Conservation (phyloP, 495 filamentous ascomycete species). For the Immersiella caudata region DNA sequence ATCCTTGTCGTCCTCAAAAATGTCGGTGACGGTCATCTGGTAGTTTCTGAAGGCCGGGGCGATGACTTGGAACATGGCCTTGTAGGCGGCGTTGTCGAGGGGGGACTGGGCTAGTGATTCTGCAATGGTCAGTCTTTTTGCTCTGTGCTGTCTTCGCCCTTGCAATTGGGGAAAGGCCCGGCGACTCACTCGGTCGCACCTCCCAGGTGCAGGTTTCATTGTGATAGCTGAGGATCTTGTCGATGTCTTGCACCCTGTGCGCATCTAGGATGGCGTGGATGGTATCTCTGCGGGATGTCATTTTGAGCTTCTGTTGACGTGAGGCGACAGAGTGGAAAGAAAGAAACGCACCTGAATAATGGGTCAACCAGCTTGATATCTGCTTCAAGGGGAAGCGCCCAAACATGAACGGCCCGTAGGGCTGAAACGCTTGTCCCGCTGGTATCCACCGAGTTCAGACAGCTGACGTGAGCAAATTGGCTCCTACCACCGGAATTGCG, state of each 20-base stretch:
- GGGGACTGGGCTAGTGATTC: conserved; percentile 6
- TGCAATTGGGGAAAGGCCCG: not conserved
- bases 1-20: conserved; percentile 26
- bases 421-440: too few relatives aligned
- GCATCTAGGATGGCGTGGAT: conserved; percentile 1
- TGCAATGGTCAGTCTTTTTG: not conserved
- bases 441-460: too few relatives aligned
- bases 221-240: conserved; percentile 5
- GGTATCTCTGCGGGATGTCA: conserved; percentile 4
- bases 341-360: too few relatives aligned
- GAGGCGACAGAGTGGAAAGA: too few relatives aligned
- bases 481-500: too few relatives aligned
- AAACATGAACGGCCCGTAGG: too few relatives aligned
- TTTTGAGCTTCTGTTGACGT: not conserved
- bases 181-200: not conserved
- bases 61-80: not conserved
- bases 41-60: conserved; percentile 24
- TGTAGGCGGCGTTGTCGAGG: conserved; percentile 4
- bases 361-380: too few relatives aligned
- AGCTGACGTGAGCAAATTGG: too few relatives aligned
- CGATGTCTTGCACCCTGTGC: conserved; percentile 8
- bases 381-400: too few relatives aligned
- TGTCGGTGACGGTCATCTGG: conserved; percentile 16
- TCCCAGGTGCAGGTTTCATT: conserved; percentile 2
- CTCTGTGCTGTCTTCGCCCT: too few relatives aligned